phyloP scores from a whole-genome alignment of 495 filamentous ascomycete species.

The Annulohypoxylon moriforme region DNA sequence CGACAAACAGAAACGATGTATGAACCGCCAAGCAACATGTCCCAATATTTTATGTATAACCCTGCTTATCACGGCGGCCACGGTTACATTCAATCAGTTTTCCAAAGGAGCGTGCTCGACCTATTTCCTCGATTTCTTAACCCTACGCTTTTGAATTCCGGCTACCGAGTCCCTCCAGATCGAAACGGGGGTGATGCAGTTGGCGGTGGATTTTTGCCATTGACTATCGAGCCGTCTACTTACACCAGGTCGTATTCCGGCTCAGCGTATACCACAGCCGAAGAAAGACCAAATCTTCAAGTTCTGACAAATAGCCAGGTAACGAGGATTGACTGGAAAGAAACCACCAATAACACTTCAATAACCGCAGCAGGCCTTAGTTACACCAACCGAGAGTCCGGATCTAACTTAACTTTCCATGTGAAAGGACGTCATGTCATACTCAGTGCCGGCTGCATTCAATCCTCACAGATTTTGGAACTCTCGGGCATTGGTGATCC shows the following conservation, averaged over 20 bases:
- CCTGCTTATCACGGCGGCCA: not conserved
- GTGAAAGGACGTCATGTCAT: not conserved
- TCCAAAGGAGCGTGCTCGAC: not conserved
- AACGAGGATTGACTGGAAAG: not conserved
- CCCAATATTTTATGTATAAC: not conserved
- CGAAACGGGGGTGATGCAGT: not conserved
- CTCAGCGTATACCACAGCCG: not conserved
- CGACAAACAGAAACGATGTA: not conserved
- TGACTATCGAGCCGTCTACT: not conserved
- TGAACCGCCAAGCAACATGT: not conserved
- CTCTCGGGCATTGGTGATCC: not conserved
- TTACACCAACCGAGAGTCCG: not conserved
- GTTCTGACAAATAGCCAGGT: not conserved
- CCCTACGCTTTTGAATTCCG: not conserved
- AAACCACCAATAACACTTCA: not conserved
- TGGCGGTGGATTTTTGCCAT: not conserved
- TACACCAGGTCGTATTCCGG: not conserved
- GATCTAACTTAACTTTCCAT: not conserved
- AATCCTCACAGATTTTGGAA: not conserved
- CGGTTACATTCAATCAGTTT: not conserved
- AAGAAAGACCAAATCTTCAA: not conserved
- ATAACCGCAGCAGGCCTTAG: not conserved
- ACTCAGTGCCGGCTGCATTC: not conserved
- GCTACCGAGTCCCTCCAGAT: not conserved
- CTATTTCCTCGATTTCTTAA: not conserved